These are phyloP conservation scores for Setaria italica DNA, from an alignment of 202 grass and related monocot species.

Conservation along the genomic window DNA sequence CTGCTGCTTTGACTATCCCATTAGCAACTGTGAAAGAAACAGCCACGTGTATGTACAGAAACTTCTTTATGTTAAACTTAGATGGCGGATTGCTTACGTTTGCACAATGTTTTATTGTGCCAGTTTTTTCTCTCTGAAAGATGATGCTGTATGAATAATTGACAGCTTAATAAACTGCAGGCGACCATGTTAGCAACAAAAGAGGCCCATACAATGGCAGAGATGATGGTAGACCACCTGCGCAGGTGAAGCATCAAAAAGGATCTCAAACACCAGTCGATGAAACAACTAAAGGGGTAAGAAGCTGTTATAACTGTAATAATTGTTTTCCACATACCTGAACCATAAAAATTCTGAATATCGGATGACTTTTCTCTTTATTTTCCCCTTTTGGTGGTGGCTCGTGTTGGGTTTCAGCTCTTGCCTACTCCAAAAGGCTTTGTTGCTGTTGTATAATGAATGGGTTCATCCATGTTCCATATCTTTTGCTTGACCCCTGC, in stretches of 20 bases:
- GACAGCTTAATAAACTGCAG: conserved; percentile 49
- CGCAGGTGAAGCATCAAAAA: conserved; percentile 43
- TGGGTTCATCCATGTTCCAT: background rate
- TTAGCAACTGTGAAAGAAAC: conserved; percentile 49
- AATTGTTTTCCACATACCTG: background rate
- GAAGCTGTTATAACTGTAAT: background rate
- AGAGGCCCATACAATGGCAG: conserved; percentile 43
- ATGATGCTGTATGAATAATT: conserved; percentile 36
- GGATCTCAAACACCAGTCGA: conserved; percentile 27
- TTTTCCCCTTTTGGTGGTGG: background rate
- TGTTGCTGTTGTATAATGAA: background rate
- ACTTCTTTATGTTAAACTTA: conserved; percentile 29
- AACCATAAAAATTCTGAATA: background rate
- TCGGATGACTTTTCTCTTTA: background rate
- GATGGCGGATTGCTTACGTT: conserved; percentile 30
- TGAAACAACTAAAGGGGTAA: conserved; percentile 49
- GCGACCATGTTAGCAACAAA: conserved; percentile 43
- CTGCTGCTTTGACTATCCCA: conserved; percentile 15
- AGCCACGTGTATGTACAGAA: conserved; percentile 49
- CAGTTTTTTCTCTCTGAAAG: background rate
- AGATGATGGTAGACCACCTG: conserved; percentile 39
- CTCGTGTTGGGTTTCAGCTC: background rate
- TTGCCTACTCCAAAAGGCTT: background rate
- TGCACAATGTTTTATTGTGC: conserved; percentile 27
- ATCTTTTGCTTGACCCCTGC: background rate